Base-by-base conservation (phyloP, 129 eudicot genomes). In the Rutidosis leptorrhynchoides region DNA sequence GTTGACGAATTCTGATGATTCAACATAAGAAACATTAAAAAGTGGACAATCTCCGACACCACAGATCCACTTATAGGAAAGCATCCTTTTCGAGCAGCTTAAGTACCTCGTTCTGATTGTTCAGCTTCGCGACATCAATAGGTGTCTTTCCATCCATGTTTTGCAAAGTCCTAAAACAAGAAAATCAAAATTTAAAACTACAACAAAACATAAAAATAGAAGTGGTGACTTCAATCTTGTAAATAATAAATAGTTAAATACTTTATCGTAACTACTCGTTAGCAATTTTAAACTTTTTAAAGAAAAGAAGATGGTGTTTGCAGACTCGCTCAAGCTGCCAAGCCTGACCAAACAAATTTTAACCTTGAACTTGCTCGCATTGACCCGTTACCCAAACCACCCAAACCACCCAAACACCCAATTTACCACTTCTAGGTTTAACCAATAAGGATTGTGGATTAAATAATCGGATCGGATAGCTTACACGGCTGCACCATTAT, bases 401-500 rank as follows among this genome's bases (percentile, higher is more conserved):
- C 46, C 16, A 48, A 48, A n/a, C 54, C 6, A 5, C n/a, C 46
- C 16, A 48, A 48, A n/a, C 54, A 48, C 54, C 54, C 20, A 48
- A 4, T 48, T 48, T 48, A 2, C 22, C 54, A n/a, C 54, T 8
- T n/a, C 54, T 48, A 48, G n/a, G 54, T 28, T 29, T 45, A 58
- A 15, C 24, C 0, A n/a, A 1, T 14, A 14, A 15, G n/a, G 9
- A 64, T 37, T 22, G 37, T 7, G 52, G 48, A 63, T 60, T 61
- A 32, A 14, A 7, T 20, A 56, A 29, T 25, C 2, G 12, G 59
- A 29, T 25, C 2, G 12, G 59, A 26, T 33, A 37, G 57, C 94
- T 88, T 85, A 92, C 98, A 92, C 96, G 26, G 95, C 95, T 52
- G 98, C 98, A 5, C 95, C 98, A 56, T 92, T 85, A 40, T 92